Conservation (phyloP, 768 basidiomycete species). For the Boletus rubroflammeus region DNA sequence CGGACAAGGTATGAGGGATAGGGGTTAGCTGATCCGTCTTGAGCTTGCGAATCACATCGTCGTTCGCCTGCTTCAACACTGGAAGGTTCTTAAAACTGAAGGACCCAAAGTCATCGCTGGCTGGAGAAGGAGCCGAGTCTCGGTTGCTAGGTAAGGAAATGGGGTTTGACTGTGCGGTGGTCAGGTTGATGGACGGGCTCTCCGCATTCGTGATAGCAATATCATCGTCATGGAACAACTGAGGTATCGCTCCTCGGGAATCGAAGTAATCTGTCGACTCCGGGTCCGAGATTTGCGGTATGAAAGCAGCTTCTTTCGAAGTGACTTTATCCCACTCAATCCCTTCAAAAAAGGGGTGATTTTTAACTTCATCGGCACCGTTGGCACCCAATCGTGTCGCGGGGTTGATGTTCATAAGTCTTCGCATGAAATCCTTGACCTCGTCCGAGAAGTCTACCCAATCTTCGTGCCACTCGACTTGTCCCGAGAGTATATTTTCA, state of each 20-base stretch:
- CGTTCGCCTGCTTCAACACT: slow-evolving; percentile 95
- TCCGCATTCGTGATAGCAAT: slow-evolving; percentile 53
- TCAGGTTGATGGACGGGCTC: slow-evolving; percentile 32
- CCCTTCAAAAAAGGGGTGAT: slow-evolving; percentile 83
- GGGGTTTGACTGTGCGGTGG: slow-evolving; percentile 11
- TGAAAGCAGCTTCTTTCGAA: slow-evolving; percentile 86
- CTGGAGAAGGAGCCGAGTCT: slow-evolving; percentile 47
- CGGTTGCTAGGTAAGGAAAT: slow-evolving; percentile 34
- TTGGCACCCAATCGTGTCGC: slow-evolving; percentile 74
- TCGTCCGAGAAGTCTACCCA: slow-evolving; percentile 84
- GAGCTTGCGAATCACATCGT: slow-evolving; percentile 95
- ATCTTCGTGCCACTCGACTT: slow-evolving; percentile 95
- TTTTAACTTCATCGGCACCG: slow-evolving; percentile 91
- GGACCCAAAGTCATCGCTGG: slow-evolving; percentile 90
- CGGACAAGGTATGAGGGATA: slow-evolving; percentile 67
- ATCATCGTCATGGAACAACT: slow-evolving; percentile 91
- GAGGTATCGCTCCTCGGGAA: slow-evolving; percentile 86
- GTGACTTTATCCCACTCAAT: slow-evolving; percentile 95
- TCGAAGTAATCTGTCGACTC: slow-evolving; percentile 99
- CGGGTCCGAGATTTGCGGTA: slow-evolving; percentile 91
- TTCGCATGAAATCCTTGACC: slow-evolving; percentile 86
- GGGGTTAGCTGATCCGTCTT: slow-evolving; percentile 87
- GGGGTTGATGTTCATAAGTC: slow-evolving; percentile 80
- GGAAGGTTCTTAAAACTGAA: slow-evolving; percentile 99
- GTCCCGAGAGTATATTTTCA: slow-evolving; percentile 94